phyloP scores from a whole-genome alignment of 2,329 filamentous ascomycete species.

The Verticillium alfalfae region DNA sequence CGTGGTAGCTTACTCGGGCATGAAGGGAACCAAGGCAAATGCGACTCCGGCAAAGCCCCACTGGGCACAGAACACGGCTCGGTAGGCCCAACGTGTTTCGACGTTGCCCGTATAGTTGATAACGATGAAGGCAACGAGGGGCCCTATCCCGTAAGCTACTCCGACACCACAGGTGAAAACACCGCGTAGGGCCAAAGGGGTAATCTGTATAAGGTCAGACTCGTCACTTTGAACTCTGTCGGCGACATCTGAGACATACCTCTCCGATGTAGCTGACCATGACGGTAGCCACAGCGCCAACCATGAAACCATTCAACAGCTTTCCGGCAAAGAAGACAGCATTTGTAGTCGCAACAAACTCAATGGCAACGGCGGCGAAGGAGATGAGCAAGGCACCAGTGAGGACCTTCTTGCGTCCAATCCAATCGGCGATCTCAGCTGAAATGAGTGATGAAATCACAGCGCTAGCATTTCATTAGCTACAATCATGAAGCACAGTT shows the following conservation, averaged over 20 bases:
- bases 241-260: conserved; percentile 8
- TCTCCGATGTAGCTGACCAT: conserved; percentile 24
- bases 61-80: conserved; percentile 23
- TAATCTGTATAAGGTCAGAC: conserved; percentile 11
- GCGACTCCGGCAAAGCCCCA: conserved; percentile 24
- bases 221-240: neutral
- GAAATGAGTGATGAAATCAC: neutral
- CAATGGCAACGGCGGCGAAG: conserved; percentile 29
- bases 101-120: conserved; percentile 20
- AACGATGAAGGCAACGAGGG: conserved; percentile 22
- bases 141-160: conserved; percentile 23
- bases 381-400: conserved; percentile 25
- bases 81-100: conserved; percentile 24
- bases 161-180: conserved; percentile 21
- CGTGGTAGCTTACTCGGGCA: conserved; percentile 28
- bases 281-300: conserved; percentile 19
- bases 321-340: conserved; percentile 24
- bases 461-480: neutral
- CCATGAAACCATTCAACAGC: conserved; percentile 33
- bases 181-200: conserved; percentile 20
- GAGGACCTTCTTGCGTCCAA: conserved; percentile 8
- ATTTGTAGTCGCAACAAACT: conserved; percentile 32
- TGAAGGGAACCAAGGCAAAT: conserved; percentile 22
- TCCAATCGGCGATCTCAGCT: neutral
- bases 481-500: neutral